Evolutionary conservation across 176 grass and related monocot genomes (phyloP), one percentile per base, ranked within the genome.

Genomic region (Poa annua): DNA sequence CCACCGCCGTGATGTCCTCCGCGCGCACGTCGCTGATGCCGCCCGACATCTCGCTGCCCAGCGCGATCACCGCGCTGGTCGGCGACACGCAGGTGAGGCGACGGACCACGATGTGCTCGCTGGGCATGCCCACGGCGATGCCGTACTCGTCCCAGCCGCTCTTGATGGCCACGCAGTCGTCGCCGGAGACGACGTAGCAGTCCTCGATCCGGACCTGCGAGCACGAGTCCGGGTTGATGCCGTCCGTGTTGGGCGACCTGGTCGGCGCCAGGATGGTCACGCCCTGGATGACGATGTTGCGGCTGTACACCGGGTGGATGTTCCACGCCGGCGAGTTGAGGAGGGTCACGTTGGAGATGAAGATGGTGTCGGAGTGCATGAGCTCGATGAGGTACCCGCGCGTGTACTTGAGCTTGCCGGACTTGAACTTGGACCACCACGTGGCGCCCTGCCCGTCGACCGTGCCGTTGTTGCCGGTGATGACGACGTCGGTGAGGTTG

Each of bases 61-160:
- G 85, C 47, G 96, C 96, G 50, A 98, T 90, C 16, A 90, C 83
- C 0, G 96, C 96, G 76, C 93, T 95, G 4, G 96, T 98, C 3
- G 96, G 96, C 0, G 93, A 98, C 19, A 98, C 83, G 85, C 96
- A 98, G 11, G 96, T 95, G 15, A 98, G 85, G 0, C 93, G 64
- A 0, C 91, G 78, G 15, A 98, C 61, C 4, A 82, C 69, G 71
- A 98, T 95, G 87, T 95, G 96, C 87, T 96, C 22, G 86, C 91
- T 93, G 0, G 96, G 96, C 96, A 98, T 98, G 2, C 87, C 92
- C 50, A 81, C 80, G 0, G 91, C 49, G 57, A 98, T 98, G 80
- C 96, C 96, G 72, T 98, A 98, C 87, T 98, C 93, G 83, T 98
- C 96, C 96, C 96, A 98, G 0, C 96, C 96, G 61, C 89, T 92